Evolutionary conservation across 805 yeast species (phyloP).

Genomic region (Clavispora asparagi): DNA sequence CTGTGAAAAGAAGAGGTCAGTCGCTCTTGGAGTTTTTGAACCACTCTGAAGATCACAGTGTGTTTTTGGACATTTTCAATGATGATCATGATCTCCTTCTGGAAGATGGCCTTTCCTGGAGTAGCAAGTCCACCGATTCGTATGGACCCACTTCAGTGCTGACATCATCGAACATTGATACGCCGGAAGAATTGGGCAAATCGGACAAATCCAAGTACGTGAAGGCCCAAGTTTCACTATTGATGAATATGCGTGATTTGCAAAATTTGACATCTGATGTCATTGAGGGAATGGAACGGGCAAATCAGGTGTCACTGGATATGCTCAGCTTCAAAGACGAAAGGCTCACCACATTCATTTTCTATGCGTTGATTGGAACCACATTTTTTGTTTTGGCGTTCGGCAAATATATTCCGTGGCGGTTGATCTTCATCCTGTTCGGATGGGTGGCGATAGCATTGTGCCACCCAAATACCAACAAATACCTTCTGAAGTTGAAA

Average conservation of each 20-base stretch:
- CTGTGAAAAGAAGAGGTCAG: slow-evolving; percentile 48
- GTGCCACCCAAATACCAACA: slow-evolving; percentile 56
- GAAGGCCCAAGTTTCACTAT: slow-evolving; percentile 36
- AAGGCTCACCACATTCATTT: slow-evolving; percentile 55
- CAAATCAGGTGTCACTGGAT: slow-evolving; percentile 54
- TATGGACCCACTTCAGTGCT: not conserved
- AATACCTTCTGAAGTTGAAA: slow-evolving; percentile 18
- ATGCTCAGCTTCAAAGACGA: slow-evolving; percentile 72
- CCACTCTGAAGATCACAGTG: slow-evolving; percentile 25
- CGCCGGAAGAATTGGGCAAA: slow-evolving; percentile 5
- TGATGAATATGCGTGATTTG: slow-evolving; percentile 66
- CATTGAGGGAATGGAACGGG: slow-evolving; percentile 43
- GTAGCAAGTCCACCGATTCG: not conserved
- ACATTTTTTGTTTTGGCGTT: slow-evolving; percentile 37
- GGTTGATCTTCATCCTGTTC: slow-evolving; percentile 44
- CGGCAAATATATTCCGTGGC: slow-evolving; percentile 61
- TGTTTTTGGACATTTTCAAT: slow-evolving; percentile 27
- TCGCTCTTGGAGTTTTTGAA: slow-evolving; percentile 42
- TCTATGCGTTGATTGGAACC: slow-evolving; percentile 29
- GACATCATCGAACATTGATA: not conserved
- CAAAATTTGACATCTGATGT: slow-evolving; percentile 60
- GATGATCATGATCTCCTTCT: slow-evolving; percentile 3
- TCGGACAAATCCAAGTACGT: slow-evolving; percentile 16
- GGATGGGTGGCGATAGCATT: slow-evolving; percentile 53
- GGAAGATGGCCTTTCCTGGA: not conserved